These are phyloP conservation scores for Rhodomyrtus tomentosa DNA, from an alignment of 345 rosid species.

Conservation along the genomic window DNA sequence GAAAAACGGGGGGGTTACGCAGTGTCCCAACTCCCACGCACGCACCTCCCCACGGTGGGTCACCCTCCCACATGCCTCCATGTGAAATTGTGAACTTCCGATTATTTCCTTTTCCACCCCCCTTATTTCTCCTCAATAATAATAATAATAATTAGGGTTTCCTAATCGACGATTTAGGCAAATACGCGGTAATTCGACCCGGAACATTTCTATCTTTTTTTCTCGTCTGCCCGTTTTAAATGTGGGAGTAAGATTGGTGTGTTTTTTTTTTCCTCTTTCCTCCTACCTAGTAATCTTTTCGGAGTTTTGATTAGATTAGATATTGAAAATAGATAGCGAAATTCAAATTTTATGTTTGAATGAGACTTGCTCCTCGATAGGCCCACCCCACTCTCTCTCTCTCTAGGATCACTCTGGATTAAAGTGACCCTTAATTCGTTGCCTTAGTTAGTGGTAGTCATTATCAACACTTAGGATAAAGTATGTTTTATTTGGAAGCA, in stretches of 20 bases:
- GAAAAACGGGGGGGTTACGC: conserved; percentile 44
- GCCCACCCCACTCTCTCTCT: neutral
- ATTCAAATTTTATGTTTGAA: neutral
- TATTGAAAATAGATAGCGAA: neutral
- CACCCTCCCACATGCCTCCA: conserved; percentile 70
- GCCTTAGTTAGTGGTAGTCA: neutral
- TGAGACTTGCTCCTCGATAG: neutral
- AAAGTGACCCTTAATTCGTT: neutral
- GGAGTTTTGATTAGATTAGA: neutral
- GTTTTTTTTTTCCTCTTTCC: neutral
- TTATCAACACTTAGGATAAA: neutral
- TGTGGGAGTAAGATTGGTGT: neutral
- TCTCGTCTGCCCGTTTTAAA: neutral
- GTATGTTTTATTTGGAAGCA: neutral
- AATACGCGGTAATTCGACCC: neutral
- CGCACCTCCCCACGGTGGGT: conserved; percentile 28
- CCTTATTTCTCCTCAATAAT: neutral
- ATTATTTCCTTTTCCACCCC: neutral
- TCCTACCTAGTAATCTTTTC: neutral
- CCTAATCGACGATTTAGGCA: too few species aligned
- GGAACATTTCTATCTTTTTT: neutral
- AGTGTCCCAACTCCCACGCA: conserved; percentile 14
- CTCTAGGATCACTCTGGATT: neutral
- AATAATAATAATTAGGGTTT: neutral
- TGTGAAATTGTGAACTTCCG: conserved; percentile 22